Base-by-base conservation (phyloP, 805 yeast species). In the Candida chilensis region DNA sequence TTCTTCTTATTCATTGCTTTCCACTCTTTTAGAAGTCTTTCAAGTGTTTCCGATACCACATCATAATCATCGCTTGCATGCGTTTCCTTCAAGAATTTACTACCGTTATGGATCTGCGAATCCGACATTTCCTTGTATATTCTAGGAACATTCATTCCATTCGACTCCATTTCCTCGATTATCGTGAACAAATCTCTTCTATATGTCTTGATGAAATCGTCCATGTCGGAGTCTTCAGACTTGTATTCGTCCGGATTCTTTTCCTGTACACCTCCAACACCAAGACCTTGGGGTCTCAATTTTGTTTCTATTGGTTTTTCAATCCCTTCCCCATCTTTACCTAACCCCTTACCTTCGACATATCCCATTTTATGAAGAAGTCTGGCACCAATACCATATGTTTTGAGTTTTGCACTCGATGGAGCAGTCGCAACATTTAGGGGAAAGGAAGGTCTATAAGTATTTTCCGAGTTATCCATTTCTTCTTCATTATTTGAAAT, bases 281-380 rank as follows among this genome's bases (percentile, higher is more conserved):
- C 96, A 13, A 73, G 54, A 1, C 85, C 78, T 26, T 67, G 70
- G 0, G 83, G 81, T 24, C 92, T 57, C 18, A 71, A 48, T 31
- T 69, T 67, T 3, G 83, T 79, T 37, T 83, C 79, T 5, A 90
- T 75, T 0, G 97, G 96, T n/a, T 67, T 72, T 0, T 67, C 65
- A 1, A 86, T 85, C 27, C 98, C 98, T 30, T 67, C 67, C 2
- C 76, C 73, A 16, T 64, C 50, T 4, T 59, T 58, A 2, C 98
- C 98, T n/a, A 90, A 64, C 1, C 96, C 97, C 43, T 70, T 62
- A 0, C 98, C 97, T 24, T 70, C 71, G 5, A 67, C 66, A 52
- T 84, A 88, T 0, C 98, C 98, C 97, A 90, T 88, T 37, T 75
- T 70, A 36, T 74, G 64, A 57, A 90, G 51, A 30, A 90, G 56